Evolutionary conservation across 225 moss, liverwort and hornwort species (phyloP).

Genomic region (Pseudisothecium myosuroides): DNA sequence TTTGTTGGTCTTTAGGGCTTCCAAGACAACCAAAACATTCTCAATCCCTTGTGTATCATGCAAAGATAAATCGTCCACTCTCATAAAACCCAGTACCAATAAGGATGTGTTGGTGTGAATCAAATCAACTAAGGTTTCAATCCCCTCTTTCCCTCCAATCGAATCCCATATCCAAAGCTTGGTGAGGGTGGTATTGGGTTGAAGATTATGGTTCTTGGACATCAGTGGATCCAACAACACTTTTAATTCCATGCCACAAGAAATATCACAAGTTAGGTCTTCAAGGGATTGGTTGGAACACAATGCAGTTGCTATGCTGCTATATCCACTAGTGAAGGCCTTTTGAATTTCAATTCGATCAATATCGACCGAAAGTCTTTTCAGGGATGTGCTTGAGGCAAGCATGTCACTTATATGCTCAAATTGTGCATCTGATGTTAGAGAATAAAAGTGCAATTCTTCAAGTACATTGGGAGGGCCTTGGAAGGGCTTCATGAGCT

Average conservation of each 20-base stretch:
- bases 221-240: neutral
- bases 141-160: neutral
- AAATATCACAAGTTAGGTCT: fast-evolving
- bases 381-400: neutral
- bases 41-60: neutral
- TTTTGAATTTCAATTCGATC: fast-evolving
- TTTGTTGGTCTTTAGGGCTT: neutral
- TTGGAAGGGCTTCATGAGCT: neutral
- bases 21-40: neutral
- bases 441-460: fast-evolving
- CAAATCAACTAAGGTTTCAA: neutral
- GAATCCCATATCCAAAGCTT: fast-evolving
- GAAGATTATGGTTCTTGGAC: neutral
- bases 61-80: neutral
- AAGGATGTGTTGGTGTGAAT: neutral
- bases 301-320: fast-evolving
- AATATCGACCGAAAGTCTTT: fast-evolving
- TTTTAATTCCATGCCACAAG: neutral
- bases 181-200: neutral
- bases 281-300: neutral
- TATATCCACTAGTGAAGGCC: fast-evolving
- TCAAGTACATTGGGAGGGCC: neutral
- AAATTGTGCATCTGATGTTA: neutral
- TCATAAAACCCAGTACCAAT: fast-evolving
- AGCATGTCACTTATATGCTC: neutral